These are phyloP conservation scores for Arthroderma sp. DNA, from an alignment of 2,329 filamentous ascomycete genomes.

Conservation along the genomic window DNA sequence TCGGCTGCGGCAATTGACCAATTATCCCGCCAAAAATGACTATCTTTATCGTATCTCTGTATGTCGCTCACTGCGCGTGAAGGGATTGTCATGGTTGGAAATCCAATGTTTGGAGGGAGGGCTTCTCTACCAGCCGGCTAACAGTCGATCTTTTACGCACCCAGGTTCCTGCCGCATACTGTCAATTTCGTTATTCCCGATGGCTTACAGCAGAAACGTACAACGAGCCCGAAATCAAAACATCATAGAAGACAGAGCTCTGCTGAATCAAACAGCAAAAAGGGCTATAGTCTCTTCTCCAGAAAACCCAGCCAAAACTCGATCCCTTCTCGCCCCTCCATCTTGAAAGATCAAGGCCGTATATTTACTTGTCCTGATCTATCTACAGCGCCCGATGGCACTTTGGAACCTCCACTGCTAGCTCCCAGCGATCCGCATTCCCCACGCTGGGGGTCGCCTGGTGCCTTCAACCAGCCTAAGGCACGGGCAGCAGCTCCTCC, in stretches of 20 bases:
- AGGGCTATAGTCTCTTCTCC: conserved; percentile 24
- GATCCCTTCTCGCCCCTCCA: not conserved
- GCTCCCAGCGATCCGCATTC: conserved; percentile 63
- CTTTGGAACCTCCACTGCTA: conserved; percentile 35
- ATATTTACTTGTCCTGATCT: conserved; percentile 24
- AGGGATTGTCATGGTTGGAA: not conserved
- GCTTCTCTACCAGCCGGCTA: too few species aligned
- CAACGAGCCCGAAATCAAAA: conserved; percentile 5
- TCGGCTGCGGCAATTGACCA: too few species aligned
- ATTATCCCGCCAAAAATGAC: conserved; percentile 34
- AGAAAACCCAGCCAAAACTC: conserved; percentile 10
- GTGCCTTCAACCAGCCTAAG: conserved; percentile 61
- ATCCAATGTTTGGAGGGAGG: conserved; percentile 17
- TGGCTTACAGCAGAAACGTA: conserved; percentile 1
- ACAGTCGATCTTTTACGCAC: conserved; percentile 37
- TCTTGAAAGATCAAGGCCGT: conserved; percentile 13
- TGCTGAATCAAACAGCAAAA: conserved; percentile 12
- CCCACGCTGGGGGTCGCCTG: conserved; percentile 57
- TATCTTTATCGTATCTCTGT: conserved; percentile 48
- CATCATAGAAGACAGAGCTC: conserved; percentile 7
- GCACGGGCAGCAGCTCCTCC: conserved; percentile 62
- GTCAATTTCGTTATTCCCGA: conserved; percentile 60
- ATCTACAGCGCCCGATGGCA: conserved; percentile 14
- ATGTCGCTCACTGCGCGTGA: conserved; percentile 17
- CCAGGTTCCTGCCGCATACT: conserved; percentile 86